phyloP scores from a whole-genome alignment of 2,329 filamentous ascomycete species.

The Ramularia endophylla region DNA sequence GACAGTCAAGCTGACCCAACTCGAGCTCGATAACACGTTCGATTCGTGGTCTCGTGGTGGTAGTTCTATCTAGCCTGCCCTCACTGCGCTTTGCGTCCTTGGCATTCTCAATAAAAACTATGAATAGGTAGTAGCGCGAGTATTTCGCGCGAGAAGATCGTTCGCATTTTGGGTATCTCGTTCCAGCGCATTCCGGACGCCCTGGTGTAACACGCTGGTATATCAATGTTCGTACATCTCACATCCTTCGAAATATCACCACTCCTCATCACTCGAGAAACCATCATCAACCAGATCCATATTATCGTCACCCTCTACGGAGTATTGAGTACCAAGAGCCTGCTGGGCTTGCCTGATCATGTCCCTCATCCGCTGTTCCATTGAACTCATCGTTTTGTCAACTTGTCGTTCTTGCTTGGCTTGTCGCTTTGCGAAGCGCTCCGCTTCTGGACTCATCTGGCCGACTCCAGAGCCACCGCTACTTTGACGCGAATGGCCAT shows the following conservation, averaged over 20 bases:
- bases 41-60: too few species aligned
- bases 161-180: too few species aligned
- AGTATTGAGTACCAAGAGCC: conserved; percentile 58
- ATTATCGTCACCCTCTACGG: conserved; percentile 32
- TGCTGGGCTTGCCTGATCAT: conserved; percentile 88
- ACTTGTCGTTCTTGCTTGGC: conserved; percentile 69
- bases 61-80: too few species aligned
- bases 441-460: conserved; percentile 57
- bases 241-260: background rate
- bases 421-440: conserved; percentile 65
- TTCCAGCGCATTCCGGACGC: too few species aligned
- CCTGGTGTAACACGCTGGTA: background rate
- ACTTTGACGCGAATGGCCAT: conserved; percentile 11
- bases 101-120: too few species aligned
- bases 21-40: too few species aligned
- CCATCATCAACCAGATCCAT: conserved; percentile 29
- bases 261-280: too few species aligned
- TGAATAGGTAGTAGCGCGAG: too few species aligned
- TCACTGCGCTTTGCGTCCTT: too few species aligned
- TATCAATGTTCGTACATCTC: background rate
- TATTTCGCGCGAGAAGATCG: too few species aligned
- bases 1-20: too few species aligned
- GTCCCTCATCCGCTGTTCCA: conserved; percentile 72
- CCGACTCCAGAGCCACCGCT: conserved; percentile 10
- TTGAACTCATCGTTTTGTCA: conserved; percentile 70